Conservation (phyloP, 108 stramenopile genomes). For the Cyclotella atomus region DNA sequence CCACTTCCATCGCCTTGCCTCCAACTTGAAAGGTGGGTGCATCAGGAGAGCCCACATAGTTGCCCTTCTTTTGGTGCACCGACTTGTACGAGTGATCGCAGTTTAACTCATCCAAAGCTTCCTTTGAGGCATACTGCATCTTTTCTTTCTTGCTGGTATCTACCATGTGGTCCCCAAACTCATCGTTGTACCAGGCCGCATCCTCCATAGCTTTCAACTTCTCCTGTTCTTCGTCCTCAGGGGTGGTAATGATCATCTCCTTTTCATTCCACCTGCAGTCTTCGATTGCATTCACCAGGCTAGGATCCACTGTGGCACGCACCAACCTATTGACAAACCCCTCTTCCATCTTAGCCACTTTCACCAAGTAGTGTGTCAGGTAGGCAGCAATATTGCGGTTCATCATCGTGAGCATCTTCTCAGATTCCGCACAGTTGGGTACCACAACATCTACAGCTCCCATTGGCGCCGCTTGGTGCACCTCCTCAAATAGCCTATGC, state of each 20-base stretch:
- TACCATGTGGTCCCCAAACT: background rate
- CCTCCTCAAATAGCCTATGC: background rate
- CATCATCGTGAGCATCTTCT: conserved; percentile 9
- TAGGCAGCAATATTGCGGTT: background rate
- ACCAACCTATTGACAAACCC: background rate
- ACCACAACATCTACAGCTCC: background rate
- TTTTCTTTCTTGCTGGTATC: conserved; percentile 4
- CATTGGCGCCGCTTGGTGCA: conserved; percentile 2
- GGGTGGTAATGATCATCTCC: background rate
- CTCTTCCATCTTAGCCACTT: background rate
- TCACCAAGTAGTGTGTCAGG: background rate
- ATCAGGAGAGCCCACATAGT: background rate
- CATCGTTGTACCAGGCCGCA: conserved; percentile 5
- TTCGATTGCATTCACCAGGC: background rate
- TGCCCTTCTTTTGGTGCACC: conserved; percentile 2
- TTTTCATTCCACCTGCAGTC: conserved; percentile 4
- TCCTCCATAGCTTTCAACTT: background rate
- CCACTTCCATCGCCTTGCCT: background rate
- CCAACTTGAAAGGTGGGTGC: background rate
- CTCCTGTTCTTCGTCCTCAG: background rate
- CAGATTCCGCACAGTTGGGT: background rate
- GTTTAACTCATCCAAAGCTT: background rate
- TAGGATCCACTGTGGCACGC: background rate
- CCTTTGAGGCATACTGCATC: background rate
- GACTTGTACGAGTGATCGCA: background rate